A percentile compares a stretch with the other conserved stretches of the same genome.
Conservation (phyloP, 108 stramenopile species). For the Licmophora abbreviata region DNA sequence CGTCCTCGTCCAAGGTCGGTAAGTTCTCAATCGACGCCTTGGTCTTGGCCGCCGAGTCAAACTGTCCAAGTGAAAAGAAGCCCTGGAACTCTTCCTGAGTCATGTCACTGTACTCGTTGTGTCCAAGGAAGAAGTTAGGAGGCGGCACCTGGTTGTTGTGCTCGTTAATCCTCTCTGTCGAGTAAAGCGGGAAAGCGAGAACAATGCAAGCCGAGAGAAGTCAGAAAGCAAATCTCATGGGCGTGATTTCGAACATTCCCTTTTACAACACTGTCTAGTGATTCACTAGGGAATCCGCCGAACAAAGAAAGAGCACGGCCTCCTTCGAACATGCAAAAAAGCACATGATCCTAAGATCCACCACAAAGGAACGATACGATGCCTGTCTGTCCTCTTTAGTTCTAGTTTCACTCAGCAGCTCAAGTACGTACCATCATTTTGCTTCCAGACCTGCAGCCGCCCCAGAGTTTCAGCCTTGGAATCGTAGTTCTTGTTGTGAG, state of each 20-base stretch:
- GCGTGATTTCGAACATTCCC: background rate
- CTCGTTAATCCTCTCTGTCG: constrained; percentile 70
- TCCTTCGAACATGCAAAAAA: too few relatives aligned
- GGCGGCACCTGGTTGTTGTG: constrained; percentile 71
- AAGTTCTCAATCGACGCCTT: background rate
- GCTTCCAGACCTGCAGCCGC: constrained; percentile 51
- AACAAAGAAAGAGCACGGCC: too few relatives aligned
- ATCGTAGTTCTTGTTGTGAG: constrained; percentile 45
- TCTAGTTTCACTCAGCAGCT: background rate
- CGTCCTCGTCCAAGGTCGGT: constrained; percentile 6
- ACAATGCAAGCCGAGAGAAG: background rate
- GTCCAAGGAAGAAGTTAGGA: constrained; percentile 66
- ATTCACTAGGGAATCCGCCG: background rate
- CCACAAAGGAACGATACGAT: background rate
- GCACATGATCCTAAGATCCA: too few relatives aligned
- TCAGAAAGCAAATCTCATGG: background rate
- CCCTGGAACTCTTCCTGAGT: constrained; percentile 79
- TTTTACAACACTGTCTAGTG: background rate
- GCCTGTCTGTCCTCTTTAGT: background rate
- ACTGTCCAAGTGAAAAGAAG: constrained; percentile 48
- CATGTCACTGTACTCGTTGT: constrained; percentile 90
- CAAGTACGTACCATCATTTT: constrained; percentile 69
- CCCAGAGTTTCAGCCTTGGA: constrained; percentile 30
- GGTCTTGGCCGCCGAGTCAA: background rate
- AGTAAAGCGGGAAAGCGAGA: background rate